phyloP scores from a whole-genome alignment of 805 yeast species.

The Zygosaccharomyces rouxii region DNA sequence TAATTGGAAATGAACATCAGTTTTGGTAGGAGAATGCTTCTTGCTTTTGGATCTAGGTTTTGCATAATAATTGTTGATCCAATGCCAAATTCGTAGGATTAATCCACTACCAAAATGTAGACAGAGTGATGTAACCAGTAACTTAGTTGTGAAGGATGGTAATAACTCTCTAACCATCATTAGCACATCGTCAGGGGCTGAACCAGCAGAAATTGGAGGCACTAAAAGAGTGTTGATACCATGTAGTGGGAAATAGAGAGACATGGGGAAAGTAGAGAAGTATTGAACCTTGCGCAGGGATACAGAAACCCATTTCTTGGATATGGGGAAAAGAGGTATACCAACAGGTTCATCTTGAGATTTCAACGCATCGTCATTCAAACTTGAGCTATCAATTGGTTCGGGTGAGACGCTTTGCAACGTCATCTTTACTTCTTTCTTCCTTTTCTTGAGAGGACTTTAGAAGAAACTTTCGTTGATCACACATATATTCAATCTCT shows the following conservation, averaged over 20 bases:
- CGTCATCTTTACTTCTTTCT: constrained; percentile 2
- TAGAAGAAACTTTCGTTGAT: no score
- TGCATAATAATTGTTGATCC: constrained; percentile 3
- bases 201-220: constrained; percentile 20
- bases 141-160: constrained; percentile 19
- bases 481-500: no score
- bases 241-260: constrained; percentile 25
- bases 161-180: constrained; percentile 27
- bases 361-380: constrained; percentile 10
- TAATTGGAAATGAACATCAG: constrained; percentile 9
- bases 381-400: constrained; percentile 14
- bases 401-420: constrained; percentile 22
- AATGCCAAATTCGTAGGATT: constrained; percentile 14
- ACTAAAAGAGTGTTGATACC: constrained; percentile 23
- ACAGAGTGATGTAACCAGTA: constrained; percentile 12
- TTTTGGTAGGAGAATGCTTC: constrained; percentile 2
- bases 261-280: constrained; percentile 24
- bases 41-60: not conserved
- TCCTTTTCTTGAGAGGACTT: not conserved
- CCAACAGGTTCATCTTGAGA: constrained; percentile 8
- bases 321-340: constrained; percentile 14
- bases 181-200: constrained; percentile 26
- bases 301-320: constrained; percentile 11
- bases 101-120: constrained; percentile 17
- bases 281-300: constrained; percentile 20